Evolutionary conservation across 768 basidiomycete genomes (phyloP), one percentile per base, ranked within the genome.

Genomic region (Termitomyces bulborhizus): DNA sequence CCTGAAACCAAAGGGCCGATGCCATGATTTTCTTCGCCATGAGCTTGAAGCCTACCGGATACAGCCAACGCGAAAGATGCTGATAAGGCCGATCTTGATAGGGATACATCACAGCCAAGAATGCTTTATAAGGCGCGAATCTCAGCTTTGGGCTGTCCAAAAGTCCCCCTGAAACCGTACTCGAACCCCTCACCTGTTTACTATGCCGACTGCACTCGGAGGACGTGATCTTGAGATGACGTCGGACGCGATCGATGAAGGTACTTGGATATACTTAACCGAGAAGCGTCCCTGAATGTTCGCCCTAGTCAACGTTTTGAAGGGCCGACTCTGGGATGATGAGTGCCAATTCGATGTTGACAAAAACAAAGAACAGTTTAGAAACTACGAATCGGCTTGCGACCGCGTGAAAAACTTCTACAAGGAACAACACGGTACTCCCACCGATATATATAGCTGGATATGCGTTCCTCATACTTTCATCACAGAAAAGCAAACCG

Each of bases 401-500:
- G 56, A 60, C 39, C 56, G 48, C 50, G 59, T 60, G 15, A 60
- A 60, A 16, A 57, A 51, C 40, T 60, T 60, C 26, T 60, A 60
- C 34, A 60, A 57, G 50, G 59, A 60, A 24, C 59, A 60, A 47
- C 59, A 60, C 26, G 56, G 59, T 60, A 42, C 43, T 46, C 21
- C 44, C 26, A 50, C 36, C n/a, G 31, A 13, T 8, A 40, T 24
- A 27, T 16, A n/a, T 27, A 11, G 16, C 11, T 26, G 26, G 16
- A 24, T 15, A 34, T 29, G 3, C 9, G 32, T 11, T 34, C 12
- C 42, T 43, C 9, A 43, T 11, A 9, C 24, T 3, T 37, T 46
- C 3, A 37, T 27, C 16, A 11, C 37, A 91, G 89, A 85, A 66
- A 95, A 93, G 62, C 93, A 95, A 69, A 95, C 93, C 0, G 79